A percentile compares a stretch with the other conserved stretches of the same genome.
phyloP scores from a whole-genome alignment of 23 red algal species.

The Pyropia yezoensis region DNA sequence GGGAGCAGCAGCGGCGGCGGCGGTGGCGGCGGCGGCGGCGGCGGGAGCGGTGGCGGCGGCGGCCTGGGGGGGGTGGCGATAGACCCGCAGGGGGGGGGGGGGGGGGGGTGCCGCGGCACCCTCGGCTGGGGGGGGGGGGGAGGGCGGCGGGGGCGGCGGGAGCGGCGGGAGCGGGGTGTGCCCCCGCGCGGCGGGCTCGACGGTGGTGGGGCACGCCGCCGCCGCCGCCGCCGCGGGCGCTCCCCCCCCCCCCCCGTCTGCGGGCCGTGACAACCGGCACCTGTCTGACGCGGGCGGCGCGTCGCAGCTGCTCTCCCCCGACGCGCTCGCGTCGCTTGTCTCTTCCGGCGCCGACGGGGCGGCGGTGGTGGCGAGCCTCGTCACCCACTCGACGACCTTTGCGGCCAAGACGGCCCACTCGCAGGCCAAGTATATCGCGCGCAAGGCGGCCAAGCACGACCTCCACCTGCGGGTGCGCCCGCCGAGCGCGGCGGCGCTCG shows the following conservation, averaged over 20 bases:
- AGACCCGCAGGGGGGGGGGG: no score
- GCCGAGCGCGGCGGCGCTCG: conserved; percentile 38
- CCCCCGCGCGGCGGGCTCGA: no score
- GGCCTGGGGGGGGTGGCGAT: no score
- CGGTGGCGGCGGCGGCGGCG: no score
- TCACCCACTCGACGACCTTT: conserved; percentile 28
- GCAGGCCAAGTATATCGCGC: conserved; percentile 45
- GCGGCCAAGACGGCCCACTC: conserved; percentile 32
- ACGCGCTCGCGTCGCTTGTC: conserved; percentile 24
- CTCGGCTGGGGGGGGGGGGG: no score
- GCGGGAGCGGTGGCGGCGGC: no score
- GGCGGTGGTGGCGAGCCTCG: conserved; percentile 30
- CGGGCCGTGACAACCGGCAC: conserved; percentile 28
- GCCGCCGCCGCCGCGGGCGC: no score
- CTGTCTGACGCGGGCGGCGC: conserved; percentile 24
- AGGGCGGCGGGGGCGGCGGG: no score
- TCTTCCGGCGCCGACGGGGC: conserved; percentile 28
- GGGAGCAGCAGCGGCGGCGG: no score
- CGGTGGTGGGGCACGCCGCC: no score
- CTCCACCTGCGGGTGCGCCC: conserved; percentile 28
- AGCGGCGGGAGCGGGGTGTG: no score
- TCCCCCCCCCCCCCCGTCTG: background rate
- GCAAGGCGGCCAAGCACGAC: conserved; percentile 45
- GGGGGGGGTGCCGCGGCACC: no score
- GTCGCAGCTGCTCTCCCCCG: conserved; percentile 31